Conservation (phyloP, 768 basidiomycete genomes). For the Psilocybe cubensis region DNA sequence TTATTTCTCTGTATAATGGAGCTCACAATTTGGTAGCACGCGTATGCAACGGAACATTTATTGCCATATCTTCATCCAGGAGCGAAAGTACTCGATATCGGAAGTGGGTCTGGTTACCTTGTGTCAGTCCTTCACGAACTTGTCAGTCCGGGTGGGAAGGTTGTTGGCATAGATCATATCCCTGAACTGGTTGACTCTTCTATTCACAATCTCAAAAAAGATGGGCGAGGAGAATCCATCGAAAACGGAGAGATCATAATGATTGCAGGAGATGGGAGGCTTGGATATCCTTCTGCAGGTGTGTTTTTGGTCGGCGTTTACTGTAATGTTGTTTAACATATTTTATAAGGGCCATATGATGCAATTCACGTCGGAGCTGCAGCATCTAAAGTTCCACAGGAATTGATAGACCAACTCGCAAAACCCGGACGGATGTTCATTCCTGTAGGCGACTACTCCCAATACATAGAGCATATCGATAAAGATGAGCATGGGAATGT, state of each 20-base stretch:
- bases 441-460: conserved; percentile 70
- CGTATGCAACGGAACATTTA: conserved; percentile 81
- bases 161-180: conserved; percentile 94
- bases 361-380: conserved; percentile 96
- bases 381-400: conserved; percentile 69
- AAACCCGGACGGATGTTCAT: conserved; percentile 88
- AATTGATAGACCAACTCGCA: conserved; percentile 79
- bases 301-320: neutral
- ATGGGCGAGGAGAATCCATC: conserved; percentile 61
- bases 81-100: conserved; percentile 84
- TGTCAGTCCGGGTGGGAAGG: conserved; percentile 56
- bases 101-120: conserved; percentile 88
- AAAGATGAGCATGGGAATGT: conserved; percentile 75
- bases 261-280: conserved; percentile 78
- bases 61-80: conserved; percentile 73
- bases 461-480: conserved; percentile 77
- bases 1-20: neutral
- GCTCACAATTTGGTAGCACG: conserved; percentile 55
- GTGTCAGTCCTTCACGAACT: conserved; percentile 82
- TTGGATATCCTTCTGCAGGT: conserved; percentile 51
- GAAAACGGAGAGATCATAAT: conserved; percentile 62
- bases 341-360: conserved; percentile 62
- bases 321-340: neutral
- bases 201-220: conserved; percentile 64
- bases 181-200: conserved; percentile 75